Evolutionary conservation across 2,329 filamentous ascomycete species (phyloP).

Genomic region (Xylaria sp.): DNA sequence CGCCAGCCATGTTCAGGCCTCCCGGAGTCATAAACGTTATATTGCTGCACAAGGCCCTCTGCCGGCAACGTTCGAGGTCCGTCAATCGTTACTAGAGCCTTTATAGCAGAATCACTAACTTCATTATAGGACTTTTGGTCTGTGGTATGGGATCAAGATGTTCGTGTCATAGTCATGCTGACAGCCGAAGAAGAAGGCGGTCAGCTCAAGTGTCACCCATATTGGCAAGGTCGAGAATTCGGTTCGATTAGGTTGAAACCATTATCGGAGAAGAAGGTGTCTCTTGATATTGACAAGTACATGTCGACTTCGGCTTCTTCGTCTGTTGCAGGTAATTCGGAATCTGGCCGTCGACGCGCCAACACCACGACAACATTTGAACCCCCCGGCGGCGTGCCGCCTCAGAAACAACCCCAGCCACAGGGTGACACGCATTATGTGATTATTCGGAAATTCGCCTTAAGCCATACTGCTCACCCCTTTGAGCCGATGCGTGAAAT

Average conservation of each 20-base stretch:
- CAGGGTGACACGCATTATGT: conserved; percentile 75
- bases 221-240: conserved; percentile 85
- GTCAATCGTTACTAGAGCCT: conserved; percentile 46
- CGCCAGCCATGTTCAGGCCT: conserved; percentile 84
- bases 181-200: conserved; percentile 94
- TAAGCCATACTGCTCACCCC: conserved; percentile 79
- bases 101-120: conserved; percentile 42
- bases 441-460: conserved; percentile 84
- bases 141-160: conserved; percentile 95
- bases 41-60: conserved; percentile 96
- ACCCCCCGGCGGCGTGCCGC: conserved; percentile 40
- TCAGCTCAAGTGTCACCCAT: conserved; percentile 93
- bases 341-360: conserved; percentile 61
- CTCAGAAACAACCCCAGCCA: conserved; percentile 42
- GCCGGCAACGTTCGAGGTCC: conserved; percentile 88
- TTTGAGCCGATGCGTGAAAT: conserved; percentile 91
- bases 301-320: conserved; percentile 52
- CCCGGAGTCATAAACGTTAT: conserved; percentile 87
- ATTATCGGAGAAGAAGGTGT: conserved; percentile 84
- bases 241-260: conserved; percentile 79
- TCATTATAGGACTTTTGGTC: conserved; percentile 89
- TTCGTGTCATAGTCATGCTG: conserved; percentile 94
- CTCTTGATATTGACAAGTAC: conserved; percentile 73
- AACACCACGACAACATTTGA: conserved; percentile 62
- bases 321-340: conserved; percentile 46